Base-by-base conservation (phyloP, 805 yeast species). In the Yamadazyma ubonensis region DNA sequence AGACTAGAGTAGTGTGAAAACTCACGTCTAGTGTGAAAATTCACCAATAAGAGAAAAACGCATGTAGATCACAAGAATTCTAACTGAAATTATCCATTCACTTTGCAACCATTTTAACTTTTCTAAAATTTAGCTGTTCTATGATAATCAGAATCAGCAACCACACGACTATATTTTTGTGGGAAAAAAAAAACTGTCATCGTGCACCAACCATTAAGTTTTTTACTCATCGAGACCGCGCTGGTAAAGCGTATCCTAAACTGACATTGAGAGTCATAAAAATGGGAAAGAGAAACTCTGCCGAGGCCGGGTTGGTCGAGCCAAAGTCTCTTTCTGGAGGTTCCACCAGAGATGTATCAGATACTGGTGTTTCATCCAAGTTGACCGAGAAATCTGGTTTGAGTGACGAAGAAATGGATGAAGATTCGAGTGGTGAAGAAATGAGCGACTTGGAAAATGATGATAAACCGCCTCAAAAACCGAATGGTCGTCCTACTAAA, bases 401-500 rank as follows among this genome's bases (percentile, higher is more conserved):
- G n/a, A 25, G 22, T 23, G 27, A 22, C 15, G 9, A 10, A 23
- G 26, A 23, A 23, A 23, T 23, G 12, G 26, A 17, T 10, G 32
- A 25, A 31, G 34, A 11, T n/a, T n/a, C n/a, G 5, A 23, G 19
- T 17, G 26, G 14, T 12, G 33, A 28, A 22, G 33, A 36, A 21
- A 11, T 15, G 28, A 21, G 29, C 5, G 58, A 50, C 4, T 55
- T 44, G 31, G 45, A 29, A 6, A 49, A 49, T 23, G 26, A 12
- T 10, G 12, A 23, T 4, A 12, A 4, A 10, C n/a, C 26, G n/a
- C 45, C 26, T 11, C 21, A 27, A 14, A 26, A 33, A 14, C 25
- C 28, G 9, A 23, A 26, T n/a, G 38, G n/a, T 42, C 49, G 22
- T 50, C 61, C 60, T 7, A 55, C 63, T 8, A 68, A 69, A 46